Evolutionary conservation across 177 flowering plant species (phyloP).

Genomic region (Vitis hybrid): DNA sequence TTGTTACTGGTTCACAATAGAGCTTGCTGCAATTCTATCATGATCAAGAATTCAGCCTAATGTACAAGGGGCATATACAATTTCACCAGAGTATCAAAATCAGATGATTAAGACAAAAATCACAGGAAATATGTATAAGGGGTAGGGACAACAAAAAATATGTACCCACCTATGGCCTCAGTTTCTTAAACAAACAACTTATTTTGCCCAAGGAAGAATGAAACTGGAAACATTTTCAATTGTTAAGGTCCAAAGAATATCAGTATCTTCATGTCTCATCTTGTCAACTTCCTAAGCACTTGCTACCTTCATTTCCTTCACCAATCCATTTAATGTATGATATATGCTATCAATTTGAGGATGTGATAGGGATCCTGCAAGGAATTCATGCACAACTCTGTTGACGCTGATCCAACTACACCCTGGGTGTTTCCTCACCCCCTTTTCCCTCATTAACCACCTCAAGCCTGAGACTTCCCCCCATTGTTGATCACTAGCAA

Average conservation of each 20-base stretch:
- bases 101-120: too few species aligned
- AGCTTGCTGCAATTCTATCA: too few species aligned
- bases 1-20: too few species aligned
- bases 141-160: too few species aligned
- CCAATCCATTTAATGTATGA: conserved; percentile 27
- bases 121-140: too few species aligned
- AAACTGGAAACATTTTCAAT: too few species aligned
- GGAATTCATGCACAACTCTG: conserved; percentile 59
- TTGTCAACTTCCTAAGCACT: background rate
- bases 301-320: conserved; percentile 37
- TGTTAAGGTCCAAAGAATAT: background rate
- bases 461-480: conserved; percentile 44
- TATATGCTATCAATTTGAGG: conserved; percentile 29
- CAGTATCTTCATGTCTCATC: background rate
- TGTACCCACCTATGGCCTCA: too few species aligned
- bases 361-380: conserved; percentile 40
- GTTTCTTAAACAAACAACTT: too few species aligned
- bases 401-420: conserved; percentile 59
- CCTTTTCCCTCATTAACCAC: conserved; percentile 45
- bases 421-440: conserved; percentile 58
- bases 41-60: too few species aligned
- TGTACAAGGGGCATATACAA: too few species aligned
- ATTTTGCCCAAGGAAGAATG: too few species aligned
- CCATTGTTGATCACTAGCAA: conserved; percentile 42
- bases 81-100: too few species aligned